Conservation (phyloP, 371 early-diverging fungal species). For the Mortierella sp. region DNA sequence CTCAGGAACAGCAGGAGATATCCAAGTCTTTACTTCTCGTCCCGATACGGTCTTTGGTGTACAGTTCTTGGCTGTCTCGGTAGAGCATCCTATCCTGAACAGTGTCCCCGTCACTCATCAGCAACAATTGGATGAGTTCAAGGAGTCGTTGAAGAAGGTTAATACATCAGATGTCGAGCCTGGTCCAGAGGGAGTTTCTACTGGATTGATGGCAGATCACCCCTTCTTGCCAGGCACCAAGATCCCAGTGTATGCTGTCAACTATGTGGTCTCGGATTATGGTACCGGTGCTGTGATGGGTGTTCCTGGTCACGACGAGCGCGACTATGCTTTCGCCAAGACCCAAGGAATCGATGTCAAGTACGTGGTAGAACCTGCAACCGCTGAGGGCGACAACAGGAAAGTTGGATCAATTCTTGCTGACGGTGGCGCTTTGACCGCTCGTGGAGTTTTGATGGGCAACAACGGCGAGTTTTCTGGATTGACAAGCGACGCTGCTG, state of each 20-base stretch:
- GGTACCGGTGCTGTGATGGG: slow-evolving; percentile 93
- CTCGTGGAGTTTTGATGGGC: slow-evolving; percentile 71
- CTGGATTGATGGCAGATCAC: slow-evolving; percentile 78
- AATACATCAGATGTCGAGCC: slow-evolving; percentile 25
- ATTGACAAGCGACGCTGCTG: slow-evolving; percentile 73
- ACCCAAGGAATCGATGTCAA: slow-evolving; percentile 29
- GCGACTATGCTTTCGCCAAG: slow-evolving; percentile 80
- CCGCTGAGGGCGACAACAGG: slow-evolving; percentile 16
- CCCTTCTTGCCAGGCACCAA: slow-evolving; percentile 68
- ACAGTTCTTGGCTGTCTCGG: slow-evolving; percentile 81
- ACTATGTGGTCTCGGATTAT: slow-evolving; percentile 86
- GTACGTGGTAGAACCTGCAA: slow-evolving; percentile 54
- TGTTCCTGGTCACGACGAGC: slow-evolving; percentile 87
- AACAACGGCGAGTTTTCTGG: slow-evolving; percentile 70
- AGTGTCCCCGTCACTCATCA: slow-evolving; percentile 66
- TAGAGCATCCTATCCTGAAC: slow-evolving; percentile 77
- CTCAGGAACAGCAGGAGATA: slow-evolving; percentile 1
- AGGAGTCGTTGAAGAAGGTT: slow-evolving; percentile 62
- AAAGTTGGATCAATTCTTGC: not conserved
- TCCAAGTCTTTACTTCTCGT: slow-evolving; percentile 83
- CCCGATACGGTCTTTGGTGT: slow-evolving; percentile 87
- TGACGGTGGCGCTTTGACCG: slow-evolving; percentile 60
- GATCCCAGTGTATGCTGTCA: slow-evolving; percentile 85
- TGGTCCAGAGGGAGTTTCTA: slow-evolving; percentile 66
- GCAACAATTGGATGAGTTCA: slow-evolving; percentile 66